Evolutionary conservation across 2,329 filamentous ascomycete species (phyloP), one percentile per base, ranked within the genome.

Genomic region (Didymella glomerata): DNA sequence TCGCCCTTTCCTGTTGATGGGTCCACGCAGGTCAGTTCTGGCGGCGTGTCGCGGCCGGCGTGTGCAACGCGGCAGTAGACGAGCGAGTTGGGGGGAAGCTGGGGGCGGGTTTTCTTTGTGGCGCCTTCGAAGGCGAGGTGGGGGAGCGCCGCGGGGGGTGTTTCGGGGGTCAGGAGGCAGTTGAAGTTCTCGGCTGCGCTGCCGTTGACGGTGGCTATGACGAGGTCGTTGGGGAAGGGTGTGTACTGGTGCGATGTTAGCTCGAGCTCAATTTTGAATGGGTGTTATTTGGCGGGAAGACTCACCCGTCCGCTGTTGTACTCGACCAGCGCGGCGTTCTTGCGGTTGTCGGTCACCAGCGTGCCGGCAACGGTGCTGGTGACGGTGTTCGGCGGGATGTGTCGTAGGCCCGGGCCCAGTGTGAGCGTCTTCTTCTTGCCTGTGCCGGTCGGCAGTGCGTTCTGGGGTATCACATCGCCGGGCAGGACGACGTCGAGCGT

Each of bases 61-160:
- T 90, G 86, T 27, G 86, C 82, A 42, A 99, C 87, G 62, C 94
- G 90, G 36, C 93, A 94, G 79, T 98, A 98, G 34, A 98, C 92
- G 27, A 97, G 81, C 51, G 92, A 88, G 36, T 92, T 92, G 14
- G 86, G 73, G 27, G 84, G 81, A 42, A 98, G 85, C 64, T 91
- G 84, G 0, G 95, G 95, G 1, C 93, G 85, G 2, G 92, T 97
- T 80, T 98, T 98, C 78, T 93, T 95, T 44, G 90, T 92, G 18
- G 93, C 95, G 63, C 88, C 88, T 78, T 98, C 94, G 76, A 99
- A 99, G n/a, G 93, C 87, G 20, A 98, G 84, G 66, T 96, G 91
- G 0, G 91, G 92, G 1, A 98, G 87, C 18, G 91, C 82, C 1
- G 91, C 92, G 60, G 80, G 78, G 0, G 84, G 79, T 6, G 84